Evolutionary conservation across 2,329 filamentous ascomycete genomes (phyloP).

Genomic region (Aspergillus caelatus): DNA sequence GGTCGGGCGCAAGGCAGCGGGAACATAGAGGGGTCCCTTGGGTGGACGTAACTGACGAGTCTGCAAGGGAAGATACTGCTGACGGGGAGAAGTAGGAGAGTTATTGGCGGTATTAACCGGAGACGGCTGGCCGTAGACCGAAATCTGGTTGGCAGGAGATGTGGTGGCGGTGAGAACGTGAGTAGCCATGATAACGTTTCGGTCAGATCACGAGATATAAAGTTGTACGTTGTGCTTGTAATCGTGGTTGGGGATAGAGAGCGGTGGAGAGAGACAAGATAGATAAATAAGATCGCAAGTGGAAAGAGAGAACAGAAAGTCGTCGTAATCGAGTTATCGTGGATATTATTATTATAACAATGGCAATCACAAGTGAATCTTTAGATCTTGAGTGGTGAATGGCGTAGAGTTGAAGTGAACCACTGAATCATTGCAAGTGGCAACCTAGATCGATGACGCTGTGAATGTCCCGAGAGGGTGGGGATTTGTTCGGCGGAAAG

Average conservation of each 20-base stretch:
- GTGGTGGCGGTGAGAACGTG: slow-evolving; percentile 35
- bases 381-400: neutral
- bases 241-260: too few species aligned
- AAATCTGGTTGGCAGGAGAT: slow-evolving; percentile 34
- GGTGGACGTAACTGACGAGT: slow-evolving; percentile 61
- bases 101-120: slow-evolving; percentile 54
- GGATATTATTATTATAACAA: neutral
- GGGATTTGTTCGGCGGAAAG: neutral
- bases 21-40: slow-evolving; percentile 65
- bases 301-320: neutral
- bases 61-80: slow-evolving; percentile 45
- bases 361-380: neutral
- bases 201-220: neutral
- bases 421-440: slow-evolving; percentile 5
- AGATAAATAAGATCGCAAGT: neutral
- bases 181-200: slow-evolving; percentile 31
- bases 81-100: slow-evolving; percentile 56
- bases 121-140: slow-evolving; percentile 44
- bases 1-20: slow-evolving; percentile 64
- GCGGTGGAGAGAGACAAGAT: too few species aligned
- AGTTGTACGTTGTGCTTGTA: too few species aligned
- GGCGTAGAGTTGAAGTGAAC: neutral
- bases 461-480: slow-evolving; percentile 1
- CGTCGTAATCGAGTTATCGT: neutral
- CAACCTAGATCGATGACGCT: slow-evolving; percentile 15